These are phyloP conservation scores for Ormosia emarginata DNA, from an alignment of 306 rosid species.

Conservation along the genomic window DNA sequence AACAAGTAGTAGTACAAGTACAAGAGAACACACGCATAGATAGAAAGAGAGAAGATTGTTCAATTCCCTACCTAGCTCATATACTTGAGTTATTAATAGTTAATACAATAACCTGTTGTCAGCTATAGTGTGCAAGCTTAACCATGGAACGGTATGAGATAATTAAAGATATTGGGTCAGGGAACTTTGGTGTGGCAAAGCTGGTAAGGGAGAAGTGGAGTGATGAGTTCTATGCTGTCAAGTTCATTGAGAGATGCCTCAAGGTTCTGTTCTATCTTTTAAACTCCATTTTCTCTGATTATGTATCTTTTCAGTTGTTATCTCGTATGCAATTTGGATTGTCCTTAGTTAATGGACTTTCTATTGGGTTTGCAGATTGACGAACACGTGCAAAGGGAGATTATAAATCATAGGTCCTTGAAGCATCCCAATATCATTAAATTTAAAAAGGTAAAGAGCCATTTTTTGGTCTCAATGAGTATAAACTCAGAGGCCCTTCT, in stretches of 20 bases:
- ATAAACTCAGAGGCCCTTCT: too few species aligned
- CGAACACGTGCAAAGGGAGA: slow-evolving; percentile 96
- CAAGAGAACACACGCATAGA: neutral
- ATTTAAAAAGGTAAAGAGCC: slow-evolving; percentile 79
- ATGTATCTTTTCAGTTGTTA: neutral
- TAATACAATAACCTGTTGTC: neutral
- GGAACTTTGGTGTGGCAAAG: slow-evolving; percentile 95
- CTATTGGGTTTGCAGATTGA: slow-evolving; percentile 58
- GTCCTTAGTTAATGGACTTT: neutral
- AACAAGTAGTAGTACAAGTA: slow-evolving; percentile 24
- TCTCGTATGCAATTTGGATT: neutral
- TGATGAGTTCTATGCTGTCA: slow-evolving; percentile 81
- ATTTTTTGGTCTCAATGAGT: neutral
- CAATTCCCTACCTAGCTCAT: neutral
- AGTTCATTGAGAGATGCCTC: slow-evolving; percentile 84
- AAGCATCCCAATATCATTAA: slow-evolving; percentile 93
- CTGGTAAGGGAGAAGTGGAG: slow-evolving; percentile 71
- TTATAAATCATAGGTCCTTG: slow-evolving; percentile 88
- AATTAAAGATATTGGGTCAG: slow-evolving; percentile 87
- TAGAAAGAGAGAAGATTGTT: neutral
- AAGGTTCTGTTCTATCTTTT: slow-evolving; percentile 45
- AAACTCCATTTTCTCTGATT: neutral
- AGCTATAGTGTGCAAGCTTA: neutral
- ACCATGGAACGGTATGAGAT: slow-evolving; percentile 84
- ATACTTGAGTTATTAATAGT: neutral